Conservation (phyloP, 2,329 filamentous ascomycete genomes). For the Curvularia eragrostidis region DNA sequence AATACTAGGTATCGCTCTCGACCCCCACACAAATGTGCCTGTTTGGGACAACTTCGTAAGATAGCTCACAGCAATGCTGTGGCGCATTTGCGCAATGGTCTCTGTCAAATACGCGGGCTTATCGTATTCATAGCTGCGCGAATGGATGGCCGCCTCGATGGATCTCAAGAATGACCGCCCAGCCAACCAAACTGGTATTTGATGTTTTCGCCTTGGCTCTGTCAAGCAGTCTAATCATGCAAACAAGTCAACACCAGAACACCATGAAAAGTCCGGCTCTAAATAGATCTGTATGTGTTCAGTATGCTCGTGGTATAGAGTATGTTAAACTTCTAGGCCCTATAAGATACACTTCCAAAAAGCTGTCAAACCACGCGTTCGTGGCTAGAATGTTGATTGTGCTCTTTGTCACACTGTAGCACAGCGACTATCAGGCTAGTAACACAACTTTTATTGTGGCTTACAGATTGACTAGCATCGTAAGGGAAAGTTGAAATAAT, state of each 20-base stretch:
- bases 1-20: not conserved
- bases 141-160: not conserved
- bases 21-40: not conserved
- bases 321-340: not conserved
- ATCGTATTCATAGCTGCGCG: not conserved
- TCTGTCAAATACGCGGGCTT: not conserved
- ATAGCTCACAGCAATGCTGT: not conserved
- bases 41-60: not conserved
- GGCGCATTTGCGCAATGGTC: not conserved
- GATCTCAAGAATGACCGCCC: not conserved
- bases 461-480: not conserved
- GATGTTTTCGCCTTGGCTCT: not conserved
- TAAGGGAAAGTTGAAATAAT: not conserved
- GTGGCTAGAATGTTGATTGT: not conserved
- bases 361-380: not conserved
- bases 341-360: not conserved
- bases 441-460: not conserved
- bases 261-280: too few species aligned
- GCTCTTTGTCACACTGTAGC: not conserved
- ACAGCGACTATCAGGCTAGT: not conserved
- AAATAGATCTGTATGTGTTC: not conserved
- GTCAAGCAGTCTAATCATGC: not conserved
- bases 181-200: not conserved
- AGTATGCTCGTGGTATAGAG: not conserved
- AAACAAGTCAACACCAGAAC: too few species aligned